Evolutionary conservation across 1,139 yeast genomes (phyloP), one percentile per base, ranked within the genome.

Genomic region (Lizanozyma gosingica): DNA sequence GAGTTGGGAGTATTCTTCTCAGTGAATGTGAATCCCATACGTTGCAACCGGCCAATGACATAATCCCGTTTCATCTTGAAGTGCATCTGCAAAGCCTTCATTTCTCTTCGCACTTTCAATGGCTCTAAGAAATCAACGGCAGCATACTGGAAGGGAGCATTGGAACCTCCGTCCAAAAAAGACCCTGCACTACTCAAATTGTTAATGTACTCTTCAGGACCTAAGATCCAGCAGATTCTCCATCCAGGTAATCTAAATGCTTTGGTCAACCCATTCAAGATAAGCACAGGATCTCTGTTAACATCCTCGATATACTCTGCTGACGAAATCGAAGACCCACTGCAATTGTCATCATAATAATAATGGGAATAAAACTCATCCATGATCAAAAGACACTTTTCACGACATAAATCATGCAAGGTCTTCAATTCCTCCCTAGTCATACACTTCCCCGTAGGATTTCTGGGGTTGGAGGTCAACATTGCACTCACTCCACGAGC

Each of bases 181-280:
- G 83, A 77, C 0, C 84, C 85, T 2, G 83, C 81, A 37, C 80
- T 73, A 40, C 79, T 68, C 47, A 78, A 65, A 2, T 81, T 77
- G 41, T 63, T 65, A 49, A 78, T 74, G 52, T 78, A 78, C 41
- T 75, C 77, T 53, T 77, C 81, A 14, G 85, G 85, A 0, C 85
- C 85, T 44, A 78, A 61, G 43, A 78, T 65, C 85, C 85, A 78
- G 51, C 83, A 78, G 15, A 76, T 75, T 59, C 85, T 68, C 83
- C 83, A 78, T 2, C 85, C 85, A 2, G 85, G 84, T 40, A 78
- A 65, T 47, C 85, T 66, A 59, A 78, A 78, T 1, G 81, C 78
- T 57, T 78, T 78, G 39, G 85, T 78, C 38, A 78, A 63, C 2
- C 85, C 85, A 55, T 78, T 80, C 43, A 78, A 64, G 47, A 78